Conservation (phyloP, 768 basidiomycete species). For the Suillus sp. region DNA sequence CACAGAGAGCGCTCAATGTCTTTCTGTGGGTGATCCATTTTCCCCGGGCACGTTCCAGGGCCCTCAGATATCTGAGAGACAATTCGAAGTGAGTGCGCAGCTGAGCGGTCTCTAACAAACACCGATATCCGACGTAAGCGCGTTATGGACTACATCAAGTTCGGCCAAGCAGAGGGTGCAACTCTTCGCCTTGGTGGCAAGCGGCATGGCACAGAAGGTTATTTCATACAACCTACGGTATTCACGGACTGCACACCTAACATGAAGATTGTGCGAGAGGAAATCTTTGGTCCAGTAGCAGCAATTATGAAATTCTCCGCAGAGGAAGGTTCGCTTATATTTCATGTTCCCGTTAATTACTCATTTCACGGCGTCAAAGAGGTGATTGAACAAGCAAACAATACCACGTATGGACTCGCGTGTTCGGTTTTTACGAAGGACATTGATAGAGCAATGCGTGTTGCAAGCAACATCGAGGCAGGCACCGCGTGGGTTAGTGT, state of each 20-base stretch:
- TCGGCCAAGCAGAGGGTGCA: constrained; percentile 73
- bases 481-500: constrained; percentile 73
- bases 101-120: constrained; percentile 46
- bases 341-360: not conserved
- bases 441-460: constrained; percentile 69
- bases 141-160: constrained; percentile 76
- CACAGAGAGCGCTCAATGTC: constrained; percentile 49
- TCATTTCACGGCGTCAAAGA: constrained; percentile 33
- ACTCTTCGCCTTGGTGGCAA: constrained; percentile 66
- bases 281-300: constrained; percentile 83
- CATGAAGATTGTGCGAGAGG: constrained; percentile 75
- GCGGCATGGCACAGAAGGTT: constrained; percentile 60
- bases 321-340: constrained; percentile 38
- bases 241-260: constrained; percentile 65
- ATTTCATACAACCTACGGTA: constrained; percentile 75
- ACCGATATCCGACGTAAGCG: constrained; percentile 85
- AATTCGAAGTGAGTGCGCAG: constrained; percentile 60
- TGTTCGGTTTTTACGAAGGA: constrained; percentile 85
- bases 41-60: constrained; percentile 61
- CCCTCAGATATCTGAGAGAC: constrained; percentile 75
- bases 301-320: constrained; percentile 76
- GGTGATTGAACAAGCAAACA: constrained; percentile 76
- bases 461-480: constrained; percentile 74
- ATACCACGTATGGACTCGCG: constrained; percentile 85
- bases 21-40: constrained; percentile 81